phyloP scores from a whole-genome alignment of 2,329 filamentous ascomycete genomes.

The Fulvia fulva region DNA sequence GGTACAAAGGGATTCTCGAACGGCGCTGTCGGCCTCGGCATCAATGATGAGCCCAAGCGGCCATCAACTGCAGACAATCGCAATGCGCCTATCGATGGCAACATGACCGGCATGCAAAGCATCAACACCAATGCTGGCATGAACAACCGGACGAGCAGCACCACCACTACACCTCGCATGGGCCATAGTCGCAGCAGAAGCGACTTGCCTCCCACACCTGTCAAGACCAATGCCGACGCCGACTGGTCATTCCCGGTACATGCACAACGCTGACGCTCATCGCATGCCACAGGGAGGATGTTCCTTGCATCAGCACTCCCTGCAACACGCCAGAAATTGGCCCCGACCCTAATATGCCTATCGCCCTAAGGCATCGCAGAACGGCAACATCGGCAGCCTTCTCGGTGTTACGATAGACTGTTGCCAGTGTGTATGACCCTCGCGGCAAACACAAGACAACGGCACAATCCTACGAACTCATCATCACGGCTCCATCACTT shows the following conservation, averaged over 20 bases:
- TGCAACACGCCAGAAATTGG: not conserved
- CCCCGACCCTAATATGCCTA: not conserved
- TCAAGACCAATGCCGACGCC: constrained; percentile 13
- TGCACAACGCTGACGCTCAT: not conserved
- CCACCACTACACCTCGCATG: constrained; percentile 14
- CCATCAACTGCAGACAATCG: constrained; percentile 19
- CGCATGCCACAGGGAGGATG: not conserved
- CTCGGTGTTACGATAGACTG: not conserved
- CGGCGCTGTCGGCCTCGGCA: constrained; percentile 15
- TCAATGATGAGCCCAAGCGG: constrained; percentile 16
- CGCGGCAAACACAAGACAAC: not conserved
- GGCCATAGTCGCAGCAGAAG: constrained; percentile 22
- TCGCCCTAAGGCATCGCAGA: not conserved
- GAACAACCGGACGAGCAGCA: constrained; percentile 17
- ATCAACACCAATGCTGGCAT: constrained; percentile 5
- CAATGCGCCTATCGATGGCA: constrained; percentile 6
- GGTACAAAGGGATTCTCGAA: constrained; percentile 17
- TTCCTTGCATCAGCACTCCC: not conserved
- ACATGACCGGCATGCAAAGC: constrained; percentile 9
- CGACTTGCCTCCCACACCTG: constrained; percentile 17
- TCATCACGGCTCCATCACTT: constrained; percentile 2
- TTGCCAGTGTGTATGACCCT: not conserved
- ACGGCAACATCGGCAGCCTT: not conserved
- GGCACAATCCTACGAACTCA: not conserved
- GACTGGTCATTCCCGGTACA: constrained; percentile 14